Conservation (phyloP, 768 basidiomycete species). For the Cystobasidium tubakii region DNA sequence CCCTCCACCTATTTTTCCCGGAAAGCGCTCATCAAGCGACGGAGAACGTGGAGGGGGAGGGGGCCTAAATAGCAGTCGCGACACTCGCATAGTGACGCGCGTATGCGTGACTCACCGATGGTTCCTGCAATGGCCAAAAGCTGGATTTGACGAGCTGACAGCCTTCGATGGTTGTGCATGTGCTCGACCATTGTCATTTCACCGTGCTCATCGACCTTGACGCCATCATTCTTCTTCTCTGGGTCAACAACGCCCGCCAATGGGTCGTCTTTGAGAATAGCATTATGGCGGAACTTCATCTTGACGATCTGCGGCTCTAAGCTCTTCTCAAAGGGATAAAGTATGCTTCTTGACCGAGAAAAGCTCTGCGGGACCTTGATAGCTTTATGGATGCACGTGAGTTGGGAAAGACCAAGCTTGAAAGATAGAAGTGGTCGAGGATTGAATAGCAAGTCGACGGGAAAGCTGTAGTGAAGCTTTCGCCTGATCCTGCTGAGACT, state of each 20-base stretch:
- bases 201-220: slow-evolving; percentile 2
- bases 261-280: slow-evolving; percentile 8
- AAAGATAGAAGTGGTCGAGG: too few relatives aligned
- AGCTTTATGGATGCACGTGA: neutral
- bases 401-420: neutral
- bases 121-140: slow-evolving; percentile 36
- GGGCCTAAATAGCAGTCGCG: slow-evolving; percentile 30
- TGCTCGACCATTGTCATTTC: slow-evolving; percentile 26
- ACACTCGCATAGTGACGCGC: neutral
- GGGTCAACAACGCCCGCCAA: slow-evolving; percentile 1
- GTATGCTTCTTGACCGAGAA: neutral
- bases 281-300: slow-evolving; percentile 9
- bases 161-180: slow-evolving; percentile 32
- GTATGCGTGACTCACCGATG: neutral
- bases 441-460: too few relatives aligned
- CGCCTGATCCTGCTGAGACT: too few relatives aligned
- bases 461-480: too few relatives aligned
- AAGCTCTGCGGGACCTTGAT: neutral
- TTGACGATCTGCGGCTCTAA: neutral
- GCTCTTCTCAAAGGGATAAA: too few relatives aligned
- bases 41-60: slow-evolving; percentile 2
- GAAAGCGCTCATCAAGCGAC: neutral
- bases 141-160: slow-evolving; percentile 33
- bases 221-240: neutral
- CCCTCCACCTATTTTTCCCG: neutral